Evolutionary conservation across 768 basidiomycete genomes (phyloP), one percentile per base, ranked within the genome.

Genomic region (Hygrophoropsis aurantiaca): DNA sequence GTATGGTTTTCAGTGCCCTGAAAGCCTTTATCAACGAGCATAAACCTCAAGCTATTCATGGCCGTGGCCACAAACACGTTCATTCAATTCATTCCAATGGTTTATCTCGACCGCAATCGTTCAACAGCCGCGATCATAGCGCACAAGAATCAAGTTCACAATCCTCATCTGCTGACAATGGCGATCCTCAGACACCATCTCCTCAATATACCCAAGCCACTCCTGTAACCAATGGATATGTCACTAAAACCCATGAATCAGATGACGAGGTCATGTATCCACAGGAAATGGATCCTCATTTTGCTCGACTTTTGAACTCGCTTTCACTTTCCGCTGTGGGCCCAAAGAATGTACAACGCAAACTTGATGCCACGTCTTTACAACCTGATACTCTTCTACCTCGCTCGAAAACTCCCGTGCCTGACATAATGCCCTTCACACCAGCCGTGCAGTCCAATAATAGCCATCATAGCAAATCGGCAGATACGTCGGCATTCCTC

Each of bases 101-200:
- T 7, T 7, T 13, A 7, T 30, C 27, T 61, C 63, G 58, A 59
- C 61, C 50, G 26, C 52, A 35, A 49, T 52, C 52, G 25, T 55
- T 52, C 24, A 11, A 19, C 23, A 34, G 48, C 52, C 59, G 64
- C 55, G 65, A 77, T 51, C 50, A 54, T 52, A 53, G 71, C 21
- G 64, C 74, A 27, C 80, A 78, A 54, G 83, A 86, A 51, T 82
- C 83, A n/a, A 83, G 80, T 57, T 85, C 84, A 16, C 80, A 82
- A 55, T 75, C 79, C 6, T 84, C 82, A 32, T 83, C 78, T 37
- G 74, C 71, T 26, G 80, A 84, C 51, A 80, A 79, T 45, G 74
- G 72, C 35, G 83, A 78, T 56, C 81, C 78, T 8, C 79, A 80
- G 53, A 84, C 80, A 0, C 82, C 82, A 11, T 84, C 83, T n/a